phyloP scores from a whole-genome alignment of 2,329 filamentous ascomycete species.

The Leptodontidium sp. region DNA sequence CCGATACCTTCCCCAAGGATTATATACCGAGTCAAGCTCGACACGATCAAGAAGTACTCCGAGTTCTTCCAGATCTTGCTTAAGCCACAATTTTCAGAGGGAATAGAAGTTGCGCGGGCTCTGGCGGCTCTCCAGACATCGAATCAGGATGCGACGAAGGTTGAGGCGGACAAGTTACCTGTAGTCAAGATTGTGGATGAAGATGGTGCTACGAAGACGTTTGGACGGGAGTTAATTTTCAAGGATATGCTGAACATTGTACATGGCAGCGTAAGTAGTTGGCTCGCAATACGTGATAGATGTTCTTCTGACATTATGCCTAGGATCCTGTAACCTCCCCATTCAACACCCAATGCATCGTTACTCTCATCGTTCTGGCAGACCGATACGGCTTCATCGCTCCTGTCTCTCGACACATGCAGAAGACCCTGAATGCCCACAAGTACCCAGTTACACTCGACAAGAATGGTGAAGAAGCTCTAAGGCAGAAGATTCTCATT shows the following conservation, averaged over 20 bases:
- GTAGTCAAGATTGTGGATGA: conserved; percentile 71
- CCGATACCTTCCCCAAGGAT: conserved; percentile 41
- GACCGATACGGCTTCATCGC: conserved; percentile 75
- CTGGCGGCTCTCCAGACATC: conserved; percentile 57
- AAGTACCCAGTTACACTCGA: conserved; percentile 61
- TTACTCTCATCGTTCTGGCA: conserved; percentile 73
- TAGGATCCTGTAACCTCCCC: conserved; percentile 48
- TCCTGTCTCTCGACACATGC: conserved; percentile 62
- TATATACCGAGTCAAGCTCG: conserved; percentile 66
- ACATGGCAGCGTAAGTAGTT: conserved; percentile 60
- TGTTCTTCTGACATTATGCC: conserved; percentile 18
- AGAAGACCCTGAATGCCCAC: conserved; percentile 55
- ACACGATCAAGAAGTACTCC: conserved; percentile 65
- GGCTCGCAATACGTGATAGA: not conserved
- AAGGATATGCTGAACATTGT: conserved; percentile 73
- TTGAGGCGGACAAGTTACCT: conserved; percentile 63
- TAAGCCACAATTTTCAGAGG: conserved; percentile 70
- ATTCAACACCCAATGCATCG: conserved; percentile 65
- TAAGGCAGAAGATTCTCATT: conserved; percentile 75
- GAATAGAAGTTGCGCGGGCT: conserved; percentile 60
- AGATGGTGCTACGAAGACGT: conserved; percentile 69
- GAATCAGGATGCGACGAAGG: conserved; percentile 58
- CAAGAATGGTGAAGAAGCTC: conserved; percentile 65
- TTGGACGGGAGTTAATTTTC: conserved; percentile 68
- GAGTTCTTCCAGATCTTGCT: conserved; percentile 76